Conservation (phyloP, 257 asterid species). For the Petunia axillaris region DNA sequence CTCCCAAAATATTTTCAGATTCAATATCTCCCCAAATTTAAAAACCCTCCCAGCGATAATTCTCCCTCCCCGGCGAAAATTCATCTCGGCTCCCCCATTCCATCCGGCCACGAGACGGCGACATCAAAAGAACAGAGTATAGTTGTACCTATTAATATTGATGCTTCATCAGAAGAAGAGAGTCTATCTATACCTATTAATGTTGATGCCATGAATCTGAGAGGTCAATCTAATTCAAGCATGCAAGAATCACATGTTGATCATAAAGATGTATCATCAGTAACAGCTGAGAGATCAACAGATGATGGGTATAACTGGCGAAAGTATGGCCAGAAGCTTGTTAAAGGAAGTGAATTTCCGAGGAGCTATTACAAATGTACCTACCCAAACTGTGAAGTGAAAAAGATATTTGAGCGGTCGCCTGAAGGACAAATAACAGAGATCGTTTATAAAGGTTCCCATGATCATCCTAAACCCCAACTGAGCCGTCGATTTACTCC, state of each 20-base stretch:
- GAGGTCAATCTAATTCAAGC: constrained; percentile 13
- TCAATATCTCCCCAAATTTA: too few species aligned
- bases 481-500: constrained; percentile 73
- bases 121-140: constrained; percentile 28
- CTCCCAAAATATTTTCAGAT: too few species aligned
- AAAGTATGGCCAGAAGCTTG: too few species aligned
- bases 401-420: constrained; percentile 32
- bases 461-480: background rate
- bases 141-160: constrained; percentile 41
- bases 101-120: constrained; percentile 36
- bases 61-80: too few species aligned
- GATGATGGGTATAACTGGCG: too few species aligned
- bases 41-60: too few species aligned
- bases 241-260: constrained; percentile 58
- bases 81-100: background rate
- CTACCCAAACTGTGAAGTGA: background rate
- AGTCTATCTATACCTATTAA: constrained; percentile 37
- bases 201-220: constrained; percentile 49
- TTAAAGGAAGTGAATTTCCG: too few species aligned
- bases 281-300: constrained; percentile 64
- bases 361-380: too few species aligned
- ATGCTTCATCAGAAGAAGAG: constrained; percentile 24
- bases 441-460: too few species aligned
- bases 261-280: constrained; percentile 32
- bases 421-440: background rate